Evolutionary conservation across 805 yeast species (phyloP).

Genomic region (Alloascoidea africana): DNA sequence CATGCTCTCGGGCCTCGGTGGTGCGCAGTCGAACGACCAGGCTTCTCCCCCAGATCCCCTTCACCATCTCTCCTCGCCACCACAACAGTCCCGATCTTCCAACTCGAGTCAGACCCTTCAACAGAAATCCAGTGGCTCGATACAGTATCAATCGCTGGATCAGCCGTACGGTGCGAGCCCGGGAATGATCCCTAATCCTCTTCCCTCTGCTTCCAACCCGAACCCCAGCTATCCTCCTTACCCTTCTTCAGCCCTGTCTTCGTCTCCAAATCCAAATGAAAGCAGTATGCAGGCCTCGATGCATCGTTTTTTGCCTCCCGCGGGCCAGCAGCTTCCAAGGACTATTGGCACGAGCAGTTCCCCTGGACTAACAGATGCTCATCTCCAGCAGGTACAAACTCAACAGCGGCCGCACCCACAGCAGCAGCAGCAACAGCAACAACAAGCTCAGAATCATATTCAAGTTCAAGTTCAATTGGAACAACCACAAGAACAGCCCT

Average conservation of each 20-base stretch:
- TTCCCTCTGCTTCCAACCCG: no score
- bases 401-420: neutral
- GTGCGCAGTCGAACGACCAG: neutral
- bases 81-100: neutral
- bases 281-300: no score
- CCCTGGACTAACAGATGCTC: neutral
- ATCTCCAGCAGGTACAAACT: neutral
- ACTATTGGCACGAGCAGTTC: neutral
- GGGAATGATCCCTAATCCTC: no score
- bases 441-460: neutral
- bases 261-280: no score
- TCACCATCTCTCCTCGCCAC: neutral
- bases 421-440: neutral
- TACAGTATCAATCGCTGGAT: no score
- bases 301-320: no score
- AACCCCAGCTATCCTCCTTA: no score
- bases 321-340: no score
- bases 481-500: conserved; percentile 62
- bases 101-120: neutral
- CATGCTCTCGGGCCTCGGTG: no score
- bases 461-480: neutral
- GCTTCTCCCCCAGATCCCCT: neutral
- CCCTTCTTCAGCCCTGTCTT: no score
- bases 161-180: no score
- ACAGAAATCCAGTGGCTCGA: no score